Conservation (phyloP, 331 rosid genomes). For the Telfairia occidentalis region DNA sequence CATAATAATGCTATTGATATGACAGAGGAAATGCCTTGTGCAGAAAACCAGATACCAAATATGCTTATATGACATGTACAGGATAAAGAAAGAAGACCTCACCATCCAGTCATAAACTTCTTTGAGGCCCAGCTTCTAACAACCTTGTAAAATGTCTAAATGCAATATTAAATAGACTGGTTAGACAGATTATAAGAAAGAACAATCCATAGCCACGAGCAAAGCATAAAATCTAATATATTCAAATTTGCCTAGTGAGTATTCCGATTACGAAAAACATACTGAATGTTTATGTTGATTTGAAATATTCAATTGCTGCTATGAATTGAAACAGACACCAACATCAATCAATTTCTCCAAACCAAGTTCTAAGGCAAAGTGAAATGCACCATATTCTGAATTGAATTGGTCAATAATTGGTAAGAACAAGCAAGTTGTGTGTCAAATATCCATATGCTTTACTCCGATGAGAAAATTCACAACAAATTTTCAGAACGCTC, state of each 20-base stretch:
- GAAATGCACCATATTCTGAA: background rate
- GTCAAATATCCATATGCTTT: background rate
- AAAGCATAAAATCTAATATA: background rate
- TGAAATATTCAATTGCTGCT: slow-evolving; percentile 2
- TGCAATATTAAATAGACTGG: background rate
- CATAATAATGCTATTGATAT: background rate
- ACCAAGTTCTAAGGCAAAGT: background rate
- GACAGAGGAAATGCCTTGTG: background rate
- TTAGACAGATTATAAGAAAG: background rate
- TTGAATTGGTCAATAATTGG: background rate
- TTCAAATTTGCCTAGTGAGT: background rate
- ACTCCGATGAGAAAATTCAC: background rate
- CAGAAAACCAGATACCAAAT: background rate
- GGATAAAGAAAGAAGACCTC: slow-evolving; percentile 16
- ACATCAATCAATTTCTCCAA: background rate
- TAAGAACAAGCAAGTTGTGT: background rate
- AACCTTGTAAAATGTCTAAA: slow-evolving; percentile 80
- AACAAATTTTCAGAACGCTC: background rate
- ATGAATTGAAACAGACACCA: background rate
- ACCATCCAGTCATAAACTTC: slow-evolving; percentile 99
- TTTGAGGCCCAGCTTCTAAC: slow-evolving; percentile 91
- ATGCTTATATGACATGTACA: background rate
- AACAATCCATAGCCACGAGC: background rate
- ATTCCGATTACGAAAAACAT: background rate
- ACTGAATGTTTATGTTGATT: background rate